A percentile compares a stretch with the other conserved stretches of the same genome.
Evolutionary conservation across 371 early-diverging fungal species (phyloP).

Genomic region (Mucor indicus): DNA sequence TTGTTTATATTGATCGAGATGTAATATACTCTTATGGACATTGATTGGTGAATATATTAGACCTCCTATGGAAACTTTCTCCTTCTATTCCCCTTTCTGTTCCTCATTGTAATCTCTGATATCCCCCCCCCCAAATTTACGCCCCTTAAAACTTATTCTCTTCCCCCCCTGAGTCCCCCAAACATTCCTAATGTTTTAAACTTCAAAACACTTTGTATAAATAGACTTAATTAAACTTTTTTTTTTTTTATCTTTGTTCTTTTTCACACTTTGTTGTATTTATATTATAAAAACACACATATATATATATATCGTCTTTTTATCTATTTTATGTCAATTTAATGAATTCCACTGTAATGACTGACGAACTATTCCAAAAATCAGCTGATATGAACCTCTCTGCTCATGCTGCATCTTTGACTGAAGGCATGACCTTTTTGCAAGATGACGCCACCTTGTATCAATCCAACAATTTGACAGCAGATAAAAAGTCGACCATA

Average conservation of each 20-base stretch:
- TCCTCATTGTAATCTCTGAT: no score
- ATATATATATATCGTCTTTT: background rate
- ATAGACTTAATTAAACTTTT: no score
- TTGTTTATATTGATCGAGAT: background rate
- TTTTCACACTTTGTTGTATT: background rate
- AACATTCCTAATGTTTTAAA: background rate
- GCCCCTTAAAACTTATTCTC: no score
- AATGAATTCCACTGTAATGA: constrained; percentile 3
- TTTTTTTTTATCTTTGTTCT: background rate
- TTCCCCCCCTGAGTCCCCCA: no score
- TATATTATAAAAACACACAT: background rate
- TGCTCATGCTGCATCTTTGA: no score
- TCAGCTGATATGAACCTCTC: background rate
- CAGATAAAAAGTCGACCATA: no score
- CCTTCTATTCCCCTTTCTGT: no score
- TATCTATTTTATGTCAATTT: constrained; percentile 3
- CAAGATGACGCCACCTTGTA: constrained; percentile 6
- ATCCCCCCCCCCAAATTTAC: no score
- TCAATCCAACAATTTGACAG: no score
- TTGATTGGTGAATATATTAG: background rate
- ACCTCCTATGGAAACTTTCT: no score
- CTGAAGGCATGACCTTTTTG: constrained; percentile 10
- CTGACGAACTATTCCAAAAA: no score
- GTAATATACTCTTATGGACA: background rate
- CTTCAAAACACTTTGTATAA: constrained; percentile 8